These are phyloP conservation scores for Mycena rosella DNA, from an alignment of 768 basidiomycete species.

Conservation along the genomic window DNA sequence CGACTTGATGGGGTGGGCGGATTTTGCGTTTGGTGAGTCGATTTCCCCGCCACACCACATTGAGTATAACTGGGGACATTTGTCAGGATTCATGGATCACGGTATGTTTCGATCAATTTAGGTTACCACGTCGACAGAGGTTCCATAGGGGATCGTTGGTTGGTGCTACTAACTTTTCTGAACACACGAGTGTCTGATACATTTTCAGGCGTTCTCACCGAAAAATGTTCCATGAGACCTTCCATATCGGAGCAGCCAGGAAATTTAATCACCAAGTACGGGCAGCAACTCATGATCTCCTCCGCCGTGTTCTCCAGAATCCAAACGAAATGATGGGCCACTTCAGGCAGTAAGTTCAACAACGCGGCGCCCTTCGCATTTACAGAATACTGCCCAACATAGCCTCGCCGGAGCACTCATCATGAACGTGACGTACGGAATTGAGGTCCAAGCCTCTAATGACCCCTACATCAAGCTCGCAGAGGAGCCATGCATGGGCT, in stretches of 20 bases:
- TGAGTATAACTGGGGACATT: neutral
- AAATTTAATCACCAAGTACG: constrained; percentile 40
- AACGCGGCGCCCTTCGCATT: too few species aligned
- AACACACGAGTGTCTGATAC: neutral
- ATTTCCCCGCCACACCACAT: neutral
- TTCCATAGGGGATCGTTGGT: constrained; percentile 36
- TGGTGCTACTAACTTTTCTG: neutral
- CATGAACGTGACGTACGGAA: constrained; percentile 44
- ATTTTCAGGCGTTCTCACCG: constrained; percentile 41
- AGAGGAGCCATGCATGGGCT: constrained; percentile 41
- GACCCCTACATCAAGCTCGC: constrained; percentile 45
- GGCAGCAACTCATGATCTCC: constrained; percentile 39
- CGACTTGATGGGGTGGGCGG: constrained; percentile 40
- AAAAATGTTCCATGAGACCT: constrained; percentile 42
- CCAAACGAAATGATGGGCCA: constrained; percentile 44
- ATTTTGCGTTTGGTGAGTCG: constrained; percentile 21
- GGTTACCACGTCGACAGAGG: constrained; percentile 6
- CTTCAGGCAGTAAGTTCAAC: constrained; percentile 45
- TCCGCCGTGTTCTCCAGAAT: constrained; percentile 39
- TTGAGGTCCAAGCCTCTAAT: constrained; percentile 37
- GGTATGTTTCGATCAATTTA: constrained; percentile 8
- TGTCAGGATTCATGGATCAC: constrained; percentile 36
- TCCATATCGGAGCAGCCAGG: constrained; percentile 36
- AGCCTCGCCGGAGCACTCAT: constrained; percentile 44
- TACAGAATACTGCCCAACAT: constrained; percentile 39